These are phyloP conservation scores for Eimeria maxima DNA, from an alignment of 169 alveolate genomes.

Conservation along the genomic window DNA sequence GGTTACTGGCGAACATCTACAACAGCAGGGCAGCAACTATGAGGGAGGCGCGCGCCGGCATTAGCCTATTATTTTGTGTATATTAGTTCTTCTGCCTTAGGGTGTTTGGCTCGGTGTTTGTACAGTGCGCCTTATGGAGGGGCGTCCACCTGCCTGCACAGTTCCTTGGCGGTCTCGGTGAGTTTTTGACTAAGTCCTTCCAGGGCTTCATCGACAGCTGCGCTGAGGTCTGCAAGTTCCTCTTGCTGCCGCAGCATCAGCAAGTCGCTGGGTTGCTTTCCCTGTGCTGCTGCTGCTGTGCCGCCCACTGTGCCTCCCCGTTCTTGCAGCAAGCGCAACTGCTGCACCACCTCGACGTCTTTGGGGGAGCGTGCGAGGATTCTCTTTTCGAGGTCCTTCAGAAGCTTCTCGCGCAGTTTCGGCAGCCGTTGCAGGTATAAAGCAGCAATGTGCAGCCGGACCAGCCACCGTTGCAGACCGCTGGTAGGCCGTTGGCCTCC, in stretches of 20 bases:
- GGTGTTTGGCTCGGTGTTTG: neutral
- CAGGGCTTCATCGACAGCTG: conserved; percentile 13
- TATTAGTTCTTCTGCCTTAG: too few relatives aligned
- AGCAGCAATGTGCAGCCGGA: conserved; percentile 64
- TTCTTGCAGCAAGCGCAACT: conserved; percentile 22
- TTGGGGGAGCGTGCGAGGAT: conserved; percentile 8
- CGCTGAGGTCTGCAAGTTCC: neutral
- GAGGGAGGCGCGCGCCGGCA: too few relatives aligned
- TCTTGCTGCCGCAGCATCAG: conserved; percentile 43
- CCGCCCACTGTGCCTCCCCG: neutral
- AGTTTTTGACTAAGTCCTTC: conserved; percentile 12
- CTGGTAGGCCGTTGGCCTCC: conserved; percentile 60
- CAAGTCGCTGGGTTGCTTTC: neutral
- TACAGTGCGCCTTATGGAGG: neutral
- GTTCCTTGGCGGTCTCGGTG: conserved; percentile 40
- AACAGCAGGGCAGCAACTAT: too few relatives aligned
- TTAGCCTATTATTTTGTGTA: too few relatives aligned
- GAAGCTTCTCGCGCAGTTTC: conserved; percentile 48
- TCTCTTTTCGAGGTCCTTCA: conserved; percentile 1
- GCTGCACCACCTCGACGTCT: conserved; percentile 33
- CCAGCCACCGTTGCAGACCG: conserved; percentile 78
- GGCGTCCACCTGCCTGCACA: conserved; percentile 13
- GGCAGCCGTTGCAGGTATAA: conserved; percentile 57
- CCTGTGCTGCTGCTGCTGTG: neutral
- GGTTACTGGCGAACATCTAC: neutral